A percentile compares a stretch with the other conserved stretches of the same genome.
These are phyloP conservation scores for Porphyridium purpureum DNA, from an alignment of 23 red algal genomes.

Conservation along the genomic window DNA sequence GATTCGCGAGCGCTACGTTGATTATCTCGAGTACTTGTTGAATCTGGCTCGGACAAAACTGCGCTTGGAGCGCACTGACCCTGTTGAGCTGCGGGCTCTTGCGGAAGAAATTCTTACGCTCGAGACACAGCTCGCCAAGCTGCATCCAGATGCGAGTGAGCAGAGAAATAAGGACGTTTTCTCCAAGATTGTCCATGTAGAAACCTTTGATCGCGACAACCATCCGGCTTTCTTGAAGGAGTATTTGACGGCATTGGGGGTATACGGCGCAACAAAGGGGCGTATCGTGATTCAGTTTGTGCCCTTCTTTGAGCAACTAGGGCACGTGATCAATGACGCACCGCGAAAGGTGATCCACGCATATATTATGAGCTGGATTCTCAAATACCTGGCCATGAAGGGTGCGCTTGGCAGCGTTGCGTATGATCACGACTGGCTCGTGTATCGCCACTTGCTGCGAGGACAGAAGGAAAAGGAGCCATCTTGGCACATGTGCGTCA, in stretches of 20 bases:
- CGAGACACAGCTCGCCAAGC: conserved; percentile 30
- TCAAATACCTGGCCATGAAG: too few relatives aligned
- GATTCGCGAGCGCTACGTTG: conserved; percentile 20
- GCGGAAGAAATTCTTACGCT: conserved; percentile 33
- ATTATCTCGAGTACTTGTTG: conserved; percentile 20
- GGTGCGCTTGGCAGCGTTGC: too few relatives aligned
- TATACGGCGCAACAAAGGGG: too few relatives aligned
- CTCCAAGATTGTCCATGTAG: conserved; percentile 14
- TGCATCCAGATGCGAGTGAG: conserved; percentile 52
- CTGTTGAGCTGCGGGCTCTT: conserved; percentile 11
- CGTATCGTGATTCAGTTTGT: too few relatives aligned
- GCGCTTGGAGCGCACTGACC: conserved; percentile 12
- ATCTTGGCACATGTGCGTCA: conserved; percentile 43
- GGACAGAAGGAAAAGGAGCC: conserved; percentile 25
- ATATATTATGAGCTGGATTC: too few relatives aligned
- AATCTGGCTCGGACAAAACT: conserved; percentile 11
- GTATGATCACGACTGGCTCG: too few relatives aligned
- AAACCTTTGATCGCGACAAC: too few relatives aligned
- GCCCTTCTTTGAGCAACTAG: too few relatives aligned
- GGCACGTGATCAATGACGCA: too few relatives aligned
- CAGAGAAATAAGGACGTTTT: conserved; percentile 48
- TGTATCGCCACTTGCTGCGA: conserved; percentile 21
- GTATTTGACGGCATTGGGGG: too few relatives aligned
- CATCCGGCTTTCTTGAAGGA: too few relatives aligned
- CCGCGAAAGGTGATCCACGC: too few relatives aligned